Conservation (phyloP, 176 grass and related monocot species). For the Chloris gayana region DNA sequence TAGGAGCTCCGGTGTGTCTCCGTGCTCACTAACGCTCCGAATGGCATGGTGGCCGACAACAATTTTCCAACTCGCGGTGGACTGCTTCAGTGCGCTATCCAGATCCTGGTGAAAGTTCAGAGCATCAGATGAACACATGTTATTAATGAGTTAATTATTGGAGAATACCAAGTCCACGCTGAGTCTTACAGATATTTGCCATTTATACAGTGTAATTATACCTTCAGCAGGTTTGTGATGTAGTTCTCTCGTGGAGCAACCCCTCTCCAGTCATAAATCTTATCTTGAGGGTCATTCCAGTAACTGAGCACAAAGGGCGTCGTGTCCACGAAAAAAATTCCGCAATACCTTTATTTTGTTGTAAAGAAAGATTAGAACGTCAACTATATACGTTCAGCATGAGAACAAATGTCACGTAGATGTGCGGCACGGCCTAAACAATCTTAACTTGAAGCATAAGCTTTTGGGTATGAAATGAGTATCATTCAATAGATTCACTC, state of each 20-base stretch:
- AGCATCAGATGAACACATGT: too few relatives aligned
- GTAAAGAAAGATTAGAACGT: too few relatives aligned
- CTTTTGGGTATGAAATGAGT: too few relatives aligned
- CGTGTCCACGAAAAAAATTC: slow-evolving; percentile 72
- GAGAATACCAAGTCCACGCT: too few relatives aligned
- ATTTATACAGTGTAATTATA: too few relatives aligned
- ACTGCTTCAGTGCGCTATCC: slow-evolving; percentile 45
- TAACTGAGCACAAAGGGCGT: slow-evolving; percentile 67
- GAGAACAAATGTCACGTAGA: too few relatives aligned
- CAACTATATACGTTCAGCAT: too few relatives aligned
- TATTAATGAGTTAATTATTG: too few relatives aligned
- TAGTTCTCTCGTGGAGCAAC: slow-evolving; percentile 58
- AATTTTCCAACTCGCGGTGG: slow-evolving; percentile 67
- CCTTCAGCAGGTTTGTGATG: slow-evolving; percentile 54
- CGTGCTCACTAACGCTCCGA: slow-evolving; percentile 59
- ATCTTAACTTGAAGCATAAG: too few relatives aligned
- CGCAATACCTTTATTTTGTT: slow-evolving; percentile 36
- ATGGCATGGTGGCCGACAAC: slow-evolving; percentile 77
- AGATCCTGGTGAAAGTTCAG: slow-evolving; percentile 53
- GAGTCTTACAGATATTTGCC: too few relatives aligned
- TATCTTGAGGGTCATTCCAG: slow-evolving; percentile 42
- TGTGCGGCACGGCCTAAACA: too few relatives aligned
- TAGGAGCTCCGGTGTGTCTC: slow-evolving; percentile 63
- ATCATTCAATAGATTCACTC: too few relatives aligned
- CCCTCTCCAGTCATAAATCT: slow-evolving; percentile 68